Evolutionary conservation across 2,329 filamentous ascomycete species (phyloP).

Genomic region (Curvularia sp.): DNA sequence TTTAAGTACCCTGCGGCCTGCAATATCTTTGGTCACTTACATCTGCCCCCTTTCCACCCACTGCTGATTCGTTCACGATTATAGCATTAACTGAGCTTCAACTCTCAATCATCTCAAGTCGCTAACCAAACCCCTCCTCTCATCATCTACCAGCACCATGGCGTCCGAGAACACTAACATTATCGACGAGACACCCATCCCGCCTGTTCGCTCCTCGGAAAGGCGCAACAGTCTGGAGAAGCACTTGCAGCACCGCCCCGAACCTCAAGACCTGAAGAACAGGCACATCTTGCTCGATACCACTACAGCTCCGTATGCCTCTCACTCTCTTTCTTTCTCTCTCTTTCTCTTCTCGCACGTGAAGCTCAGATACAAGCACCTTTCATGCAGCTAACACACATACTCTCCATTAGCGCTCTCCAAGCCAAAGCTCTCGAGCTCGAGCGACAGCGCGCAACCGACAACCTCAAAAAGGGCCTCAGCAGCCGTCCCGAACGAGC

Average conservation of each 20-base stretch:
- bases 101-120: conserved; percentile 1
- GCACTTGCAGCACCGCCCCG: conserved; percentile 58
- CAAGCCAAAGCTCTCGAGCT: conserved; percentile 69
- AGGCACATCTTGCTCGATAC: conserved; percentile 73
- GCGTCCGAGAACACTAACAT: conserved; percentile 32
- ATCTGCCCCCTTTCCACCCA: conserved; percentile 9
- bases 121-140: conserved; percentile 16
- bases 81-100: background rate
- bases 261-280: conserved; percentile 69
- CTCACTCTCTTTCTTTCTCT: background rate
- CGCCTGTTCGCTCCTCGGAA: conserved; percentile 60
- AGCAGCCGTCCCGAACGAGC: conserved; percentile 72
- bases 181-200: conserved; percentile 53
- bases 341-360: background rate
- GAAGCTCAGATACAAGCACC: background rate
- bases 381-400: conserved; percentile 6
- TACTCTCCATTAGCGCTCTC: conserved; percentile 58
- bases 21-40: conserved; percentile 4
- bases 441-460: conserved; percentile 68
- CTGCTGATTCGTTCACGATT: conserved; percentile 5
- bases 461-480: conserved; percentile 70
- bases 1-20: conserved; percentile 19
- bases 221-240: conserved; percentile 64
- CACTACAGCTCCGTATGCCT: conserved; percentile 68
- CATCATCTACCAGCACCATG: conserved; percentile 32